A percentile compares a stretch with the other conserved stretches of the same genome.
Conservation (phyloP, 352 stramenopile species). For the Pythium sukuiense region DNA sequence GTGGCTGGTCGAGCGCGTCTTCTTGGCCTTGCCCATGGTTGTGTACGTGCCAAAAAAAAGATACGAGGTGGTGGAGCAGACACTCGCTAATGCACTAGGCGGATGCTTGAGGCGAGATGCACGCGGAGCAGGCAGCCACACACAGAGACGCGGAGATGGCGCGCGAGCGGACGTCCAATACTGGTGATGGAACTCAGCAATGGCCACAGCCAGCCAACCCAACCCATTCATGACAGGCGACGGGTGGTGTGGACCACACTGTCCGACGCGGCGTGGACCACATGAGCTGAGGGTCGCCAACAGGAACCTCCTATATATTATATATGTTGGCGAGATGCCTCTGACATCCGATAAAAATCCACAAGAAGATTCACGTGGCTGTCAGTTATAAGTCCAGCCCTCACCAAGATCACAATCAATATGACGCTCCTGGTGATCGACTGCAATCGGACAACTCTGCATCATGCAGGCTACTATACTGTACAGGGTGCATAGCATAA, state of each 20-base stretch:
- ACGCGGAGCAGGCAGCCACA: neutral
- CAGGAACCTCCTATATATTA: neutral
- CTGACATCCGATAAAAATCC: no score
- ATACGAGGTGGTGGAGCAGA: neutral
- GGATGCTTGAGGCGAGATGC: neutral
- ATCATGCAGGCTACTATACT: no score
- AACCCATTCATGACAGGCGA: conserved; percentile 16
- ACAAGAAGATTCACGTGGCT: conserved; percentile 8
- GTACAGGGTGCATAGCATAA: no score
- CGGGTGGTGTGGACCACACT: conserved; percentile 14
- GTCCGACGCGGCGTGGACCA: conserved; percentile 1
- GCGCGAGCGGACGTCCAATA: neutral
- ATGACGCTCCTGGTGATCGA: no score
- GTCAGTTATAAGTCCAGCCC: neutral
- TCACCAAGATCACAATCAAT: no score
- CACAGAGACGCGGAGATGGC: neutral
- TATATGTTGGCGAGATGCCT: no score
- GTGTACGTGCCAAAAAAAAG: conserved; percentile 8
- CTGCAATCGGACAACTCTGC: no score
- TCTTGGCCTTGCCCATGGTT: conserved; percentile 87
- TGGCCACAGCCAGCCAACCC: conserved; percentile 29
- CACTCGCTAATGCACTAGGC: neutral
- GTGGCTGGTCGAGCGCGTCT: conserved; percentile 79
- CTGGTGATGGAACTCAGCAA: conserved; percentile 2
- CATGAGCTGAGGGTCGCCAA: neutral